phyloP scores from a whole-genome alignment of 1,139 yeast species.

The Suhomyces ambrosiae region DNA sequence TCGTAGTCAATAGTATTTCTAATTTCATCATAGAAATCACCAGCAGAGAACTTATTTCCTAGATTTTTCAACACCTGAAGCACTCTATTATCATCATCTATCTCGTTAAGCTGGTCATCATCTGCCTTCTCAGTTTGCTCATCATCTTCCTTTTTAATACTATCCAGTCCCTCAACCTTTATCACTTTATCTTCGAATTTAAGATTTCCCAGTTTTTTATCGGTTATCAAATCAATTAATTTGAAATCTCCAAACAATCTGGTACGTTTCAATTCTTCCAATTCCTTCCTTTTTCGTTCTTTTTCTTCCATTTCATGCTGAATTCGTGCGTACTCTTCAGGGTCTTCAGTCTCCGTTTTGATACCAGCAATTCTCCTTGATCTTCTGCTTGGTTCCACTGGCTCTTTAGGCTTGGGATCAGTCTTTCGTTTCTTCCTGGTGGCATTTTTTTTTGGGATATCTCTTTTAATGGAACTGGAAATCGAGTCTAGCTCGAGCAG shows the following conservation, averaged over 20 bases:
- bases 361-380: slow-evolving; percentile 71
- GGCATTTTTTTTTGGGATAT: slow-evolving; percentile 22
- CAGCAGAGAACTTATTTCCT: slow-evolving; percentile 67
- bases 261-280: slow-evolving; percentile 54
- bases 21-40: slow-evolving; percentile 70
- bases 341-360: slow-evolving; percentile 40
- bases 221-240: slow-evolving; percentile 57
- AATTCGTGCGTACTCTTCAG: slow-evolving; percentile 37
- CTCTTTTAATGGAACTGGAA: slow-evolving; percentile 32
- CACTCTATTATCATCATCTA: slow-evolving; percentile 37
- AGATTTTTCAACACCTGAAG: slow-evolving; percentile 43
- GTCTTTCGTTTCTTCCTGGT: slow-evolving; percentile 24
- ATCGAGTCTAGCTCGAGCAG: slow-evolving; percentile 41
- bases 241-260: slow-evolving; percentile 65
- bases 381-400: slow-evolving; percentile 55
- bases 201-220: slow-evolving; percentile 40
- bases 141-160: neutral
- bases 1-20: slow-evolving; percentile 30
- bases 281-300: slow-evolving; percentile 41
- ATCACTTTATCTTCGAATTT: slow-evolving; percentile 33
- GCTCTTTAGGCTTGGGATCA: slow-evolving; percentile 25
- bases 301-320: slow-evolving; percentile 41
- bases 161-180: slow-evolving; percentile 15
- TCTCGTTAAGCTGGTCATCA: slow-evolving; percentile 20
- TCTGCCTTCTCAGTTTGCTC: neutral